Evolutionary conservation across 75 land plant genomes (phyloP), one percentile per base, ranked within the genome.

Genomic region (Selaginella moellendorffii): DNA sequence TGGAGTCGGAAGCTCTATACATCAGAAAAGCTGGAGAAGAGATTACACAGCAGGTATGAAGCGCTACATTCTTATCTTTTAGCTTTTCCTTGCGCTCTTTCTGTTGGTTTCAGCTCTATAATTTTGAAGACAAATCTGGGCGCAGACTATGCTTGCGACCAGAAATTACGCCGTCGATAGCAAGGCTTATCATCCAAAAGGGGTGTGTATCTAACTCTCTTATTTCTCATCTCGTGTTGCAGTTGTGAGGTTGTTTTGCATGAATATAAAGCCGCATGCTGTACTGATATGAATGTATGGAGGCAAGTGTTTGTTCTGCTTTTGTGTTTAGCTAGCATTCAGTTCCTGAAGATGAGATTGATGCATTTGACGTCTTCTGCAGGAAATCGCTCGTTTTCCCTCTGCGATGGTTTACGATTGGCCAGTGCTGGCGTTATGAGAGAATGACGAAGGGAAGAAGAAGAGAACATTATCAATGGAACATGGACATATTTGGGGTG

Each of bases 351-450:
- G n/a, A n/a, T n/a, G n/a, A n/a, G n/a, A 36, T 14, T 5, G 46
- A 36, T 5, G 10, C 5, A 36, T 14, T 36, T 36, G 14, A 67
- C 63, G 58, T 68, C 64, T 27, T 78, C 64, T 74, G 70, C 83
- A 89, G 96, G 80, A 85, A 88, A 74, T 77, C 84, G 56, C 52
- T 81, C 46, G 66, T 88, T 12, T 82, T 81, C 24, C 97, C 97
- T 23, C 65, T 92, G 59, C 88, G 88, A 70, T 92, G 97, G 97
- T 92, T 83, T 74, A 77, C 96, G 22, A 78, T 92, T 29, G 97
- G 97, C 58, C 97, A 92, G 36, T 92, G 97, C 54, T 92, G 97
- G 97, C 96, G 97, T 12, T 92, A 92, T 79, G 97, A 92, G 72
- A 71, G 97, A 66, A 92, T 79, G 80, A 85, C 97, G 17, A 81